Base-by-base conservation (phyloP, 176 grass and related monocot genomes). In the Ensete glaucum region DNA sequence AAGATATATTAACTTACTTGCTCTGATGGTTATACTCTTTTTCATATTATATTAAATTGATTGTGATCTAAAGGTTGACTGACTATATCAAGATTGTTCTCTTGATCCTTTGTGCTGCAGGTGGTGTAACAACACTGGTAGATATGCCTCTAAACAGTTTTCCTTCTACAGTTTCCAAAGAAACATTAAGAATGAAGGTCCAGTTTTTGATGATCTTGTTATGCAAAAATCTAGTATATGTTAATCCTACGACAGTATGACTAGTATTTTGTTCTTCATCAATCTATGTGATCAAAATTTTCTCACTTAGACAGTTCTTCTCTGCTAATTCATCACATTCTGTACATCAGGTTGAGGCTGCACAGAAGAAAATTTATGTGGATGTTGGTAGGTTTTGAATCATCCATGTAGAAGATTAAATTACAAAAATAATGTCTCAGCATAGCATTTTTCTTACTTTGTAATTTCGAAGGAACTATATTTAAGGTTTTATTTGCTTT, bases 131-230 rank as follows among this genome's bases (percentile, higher is more conserved):
- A 25, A 89, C 88, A 50, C 53, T 99, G 72, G 81, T 99, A 20
- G 95, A 99, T 79, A 99, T 99, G 95, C 90, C 95, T 53, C 95
- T 99, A 68, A 99, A 99, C 77, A 99, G 86, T 81, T 81, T 82
- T 24, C 95, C 95, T 1, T 94, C 95, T 26, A 94, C 95, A 5
- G 84, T 99, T 13, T 91, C 90, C 55, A 82, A 89, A 77, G 88
- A 99, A 81, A 99, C 95, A 27, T 82, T 99, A 34, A 93, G 83
- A 85, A 50, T 91, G 17, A 99, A 99, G 95, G 95, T 98, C 17
- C 52, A 52, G 27, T 80, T 73, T 23, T 76, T 84, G 22, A 24
- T 59, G 26, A 59, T 21, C 17, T 80, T 74, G 27, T 23, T 83
- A 62, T 50, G 34, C 7, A n/a, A 43, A 2, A 73, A 52, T 50